Conservation (phyloP, 164 flowering plant genomes). For the Hamamelis virginiana region DNA sequence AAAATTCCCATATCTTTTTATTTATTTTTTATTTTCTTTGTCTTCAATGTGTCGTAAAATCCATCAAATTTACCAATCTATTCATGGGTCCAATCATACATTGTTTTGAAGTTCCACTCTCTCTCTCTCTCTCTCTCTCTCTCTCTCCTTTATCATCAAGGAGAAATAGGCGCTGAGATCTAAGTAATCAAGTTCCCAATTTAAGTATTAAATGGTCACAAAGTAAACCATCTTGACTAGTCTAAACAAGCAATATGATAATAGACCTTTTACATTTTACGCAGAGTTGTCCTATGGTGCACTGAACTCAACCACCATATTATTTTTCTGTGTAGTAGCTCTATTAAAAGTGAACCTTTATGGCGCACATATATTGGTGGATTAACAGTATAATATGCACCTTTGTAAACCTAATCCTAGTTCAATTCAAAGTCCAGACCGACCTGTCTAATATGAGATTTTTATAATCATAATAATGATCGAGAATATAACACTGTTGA, state of each 20-base stretch:
- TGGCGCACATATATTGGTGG: too few species aligned
- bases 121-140: too few species aligned
- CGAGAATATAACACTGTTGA: too few species aligned
- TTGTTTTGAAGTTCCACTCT: conserved; percentile 12
- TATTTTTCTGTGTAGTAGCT: too few species aligned
- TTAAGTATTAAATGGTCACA: conserved; percentile 9
- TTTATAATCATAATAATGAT: too few species aligned
- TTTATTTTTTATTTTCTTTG: too few species aligned
- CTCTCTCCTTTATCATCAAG: neutral
- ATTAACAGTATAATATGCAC: too few species aligned
- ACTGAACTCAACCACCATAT: neutral
- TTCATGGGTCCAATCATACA: conserved; percentile 15
- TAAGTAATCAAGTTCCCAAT: conserved; percentile 20
- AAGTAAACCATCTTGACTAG: conserved; percentile 28
- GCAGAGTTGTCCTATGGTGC: neutral
- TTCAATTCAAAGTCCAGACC: too few species aligned
- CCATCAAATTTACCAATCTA: conserved; percentile 1
- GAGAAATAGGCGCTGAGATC: neutral
- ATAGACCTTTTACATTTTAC: neutral
- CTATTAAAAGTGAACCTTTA: too few species aligned
- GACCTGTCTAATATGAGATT: too few species aligned
- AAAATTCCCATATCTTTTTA: conserved; percentile 1
- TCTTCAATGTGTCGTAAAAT: too few species aligned
- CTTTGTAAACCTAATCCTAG: too few species aligned
- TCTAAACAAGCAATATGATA: conserved; percentile 24